Conservation (phyloP, 768 basidiomycete genomes). For the Rickenella mellea region DNA sequence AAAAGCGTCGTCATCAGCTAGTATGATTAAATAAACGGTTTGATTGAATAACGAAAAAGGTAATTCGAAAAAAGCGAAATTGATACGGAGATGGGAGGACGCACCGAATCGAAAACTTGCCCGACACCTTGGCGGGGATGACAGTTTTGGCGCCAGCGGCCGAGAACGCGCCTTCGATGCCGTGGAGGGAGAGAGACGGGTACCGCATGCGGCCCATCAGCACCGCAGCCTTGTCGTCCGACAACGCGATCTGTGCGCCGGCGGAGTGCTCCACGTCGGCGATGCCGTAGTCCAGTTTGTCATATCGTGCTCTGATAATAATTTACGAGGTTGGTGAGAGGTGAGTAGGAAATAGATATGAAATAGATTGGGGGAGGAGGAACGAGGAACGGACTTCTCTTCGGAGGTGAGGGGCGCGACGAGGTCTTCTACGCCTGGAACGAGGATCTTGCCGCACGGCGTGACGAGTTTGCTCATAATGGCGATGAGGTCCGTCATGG, state of each 20-base stretch:
- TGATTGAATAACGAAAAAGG: too few species aligned
- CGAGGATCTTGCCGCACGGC: slow-evolving; percentile 68
- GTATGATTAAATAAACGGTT: background rate
- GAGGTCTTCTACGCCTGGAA: slow-evolving; percentile 84
- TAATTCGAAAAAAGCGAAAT: background rate
- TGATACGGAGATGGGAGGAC: slow-evolving; percentile 13
- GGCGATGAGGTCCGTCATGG: slow-evolving; percentile 86
- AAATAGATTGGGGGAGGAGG: slow-evolving; percentile 1
- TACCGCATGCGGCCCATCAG: slow-evolving; percentile 93
- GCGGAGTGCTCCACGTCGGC: slow-evolving; percentile 67
- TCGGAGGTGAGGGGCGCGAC: slow-evolving; percentile 63
- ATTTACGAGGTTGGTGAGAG: background rate
- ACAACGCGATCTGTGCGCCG: slow-evolving; percentile 68
- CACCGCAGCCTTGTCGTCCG: slow-evolving; percentile 63
- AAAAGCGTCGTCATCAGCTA: background rate
- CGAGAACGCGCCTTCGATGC: slow-evolving; percentile 92
- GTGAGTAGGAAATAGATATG: background rate
- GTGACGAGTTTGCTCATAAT: slow-evolving; percentile 83
- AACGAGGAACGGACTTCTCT: slow-evolving; percentile 42
- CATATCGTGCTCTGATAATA: slow-evolving; percentile 51
- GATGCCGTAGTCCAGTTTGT: slow-evolving; percentile 61
- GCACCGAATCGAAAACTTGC: slow-evolving; percentile 91
- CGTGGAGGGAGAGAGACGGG: slow-evolving; percentile 85
- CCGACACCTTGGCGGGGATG: slow-evolving; percentile 81
- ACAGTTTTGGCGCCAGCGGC: slow-evolving; percentile 82